Evolutionary conservation across 179 eudicot genomes (phyloP), one percentile per base, ranked within the genome.

Genomic region (Vitellaria paradoxa): DNA sequence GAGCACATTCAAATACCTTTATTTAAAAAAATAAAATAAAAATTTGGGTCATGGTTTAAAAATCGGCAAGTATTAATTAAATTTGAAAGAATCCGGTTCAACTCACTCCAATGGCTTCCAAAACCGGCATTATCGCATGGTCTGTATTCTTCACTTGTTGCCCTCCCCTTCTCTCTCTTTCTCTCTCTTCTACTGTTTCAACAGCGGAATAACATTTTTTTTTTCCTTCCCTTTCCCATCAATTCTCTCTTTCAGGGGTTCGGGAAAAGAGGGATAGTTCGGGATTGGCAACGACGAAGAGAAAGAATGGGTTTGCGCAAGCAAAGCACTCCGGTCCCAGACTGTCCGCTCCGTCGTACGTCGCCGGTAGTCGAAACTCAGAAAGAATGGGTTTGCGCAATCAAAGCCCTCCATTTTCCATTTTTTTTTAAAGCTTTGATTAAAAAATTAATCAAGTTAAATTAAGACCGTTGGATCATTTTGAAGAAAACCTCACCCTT

Each of bases 261-360:
- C 99, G 3, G 99, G 99, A 23, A 98, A 96, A 89, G 99, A 96
- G 64, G 99, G 99, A 17, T 97, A 96, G 81, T 78, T 96, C 53
- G 99, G 99, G 50, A 85, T 91, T 13, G 98, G 99, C 0, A 87
- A 86, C 75, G 80, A 88, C 83, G 96, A 96, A 96, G 99, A 96
- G 61, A 90, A 70, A 84, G 98, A 96, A 52, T 81, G 87, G 90
- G 90, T 89, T 85, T 96, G 88, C 63, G 78, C 85, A 49, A 81
- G 93, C 78, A 68, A 82, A 76, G 74, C 91, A 57, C 94, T 96
- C n/a, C 49, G 81, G 13, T 67, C 88, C 10, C 78, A 74, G 55
- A 37, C 53, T 18, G 91, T 91, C 7, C 70, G 89, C 73, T 90
- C 97, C 30, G 92, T 96, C 37, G n/a, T n/a, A n/a, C 45, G 99